phyloP scores from a whole-genome alignment of 2,329 filamentous ascomycete species.

The Paracorniculantispora psalliotae region DNA sequence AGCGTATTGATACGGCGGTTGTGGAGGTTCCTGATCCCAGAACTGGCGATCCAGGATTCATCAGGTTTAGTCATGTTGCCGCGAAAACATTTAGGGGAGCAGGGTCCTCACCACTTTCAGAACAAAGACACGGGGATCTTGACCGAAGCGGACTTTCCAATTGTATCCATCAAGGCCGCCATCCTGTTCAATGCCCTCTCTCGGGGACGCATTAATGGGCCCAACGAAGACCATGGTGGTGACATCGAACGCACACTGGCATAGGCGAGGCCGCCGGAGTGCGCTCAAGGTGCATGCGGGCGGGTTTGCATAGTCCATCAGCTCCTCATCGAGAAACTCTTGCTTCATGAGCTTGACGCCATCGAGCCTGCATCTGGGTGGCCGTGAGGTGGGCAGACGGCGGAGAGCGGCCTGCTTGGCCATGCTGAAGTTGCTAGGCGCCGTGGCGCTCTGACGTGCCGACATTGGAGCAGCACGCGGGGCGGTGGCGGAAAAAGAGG shows the following conservation, averaged over 20 bases:
- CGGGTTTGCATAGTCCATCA: background rate
- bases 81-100: no score
- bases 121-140: background rate
- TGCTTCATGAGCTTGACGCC: background rate
- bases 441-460: no score
- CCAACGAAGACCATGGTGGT: background rate
- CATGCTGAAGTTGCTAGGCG: no score
- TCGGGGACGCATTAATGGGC: background rate
- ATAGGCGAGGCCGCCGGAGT: background rate
- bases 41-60: background rate
- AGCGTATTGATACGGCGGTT: background rate
- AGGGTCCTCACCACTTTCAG: slow-evolving; percentile 1
- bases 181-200: background rate
- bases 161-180: slow-evolving; percentile 1
- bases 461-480: no score
- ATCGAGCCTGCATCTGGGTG: background rate
- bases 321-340: background rate
- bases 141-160: background rate
- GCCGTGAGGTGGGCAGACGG: no score
- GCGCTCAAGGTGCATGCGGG: background rate
- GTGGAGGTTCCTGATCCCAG: background rate
- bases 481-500: no score
- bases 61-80: no score
- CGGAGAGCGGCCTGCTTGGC: no score
- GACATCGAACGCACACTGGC: background rate